phyloP scores from a whole-genome alignment of 225 moss, liverwort and hornwort genomes.

The Thuidium tamariscinum region DNA sequence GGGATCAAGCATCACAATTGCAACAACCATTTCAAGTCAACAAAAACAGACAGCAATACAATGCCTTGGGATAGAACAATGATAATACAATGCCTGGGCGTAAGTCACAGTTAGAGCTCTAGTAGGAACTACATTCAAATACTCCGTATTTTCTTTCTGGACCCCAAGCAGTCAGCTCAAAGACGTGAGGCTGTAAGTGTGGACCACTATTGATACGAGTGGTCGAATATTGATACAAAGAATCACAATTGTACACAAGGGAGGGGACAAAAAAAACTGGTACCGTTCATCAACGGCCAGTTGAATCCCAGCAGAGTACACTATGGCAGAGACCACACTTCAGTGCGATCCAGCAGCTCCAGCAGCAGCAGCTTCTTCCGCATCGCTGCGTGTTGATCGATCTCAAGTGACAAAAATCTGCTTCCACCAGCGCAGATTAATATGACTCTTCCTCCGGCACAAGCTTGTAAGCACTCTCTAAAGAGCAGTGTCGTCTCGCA shows the following conservation, averaged over 20 bases:
- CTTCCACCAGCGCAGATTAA: neutral
- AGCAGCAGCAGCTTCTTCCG: neutral
- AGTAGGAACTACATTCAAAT: neutral
- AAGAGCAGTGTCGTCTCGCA: neutral
- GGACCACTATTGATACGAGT: neutral
- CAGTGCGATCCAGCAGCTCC: neutral
- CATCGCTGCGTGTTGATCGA: neutral
- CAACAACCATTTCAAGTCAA: neutral
- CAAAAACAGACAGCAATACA: neutral
- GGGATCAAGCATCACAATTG: neutral
- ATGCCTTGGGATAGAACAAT: neutral
- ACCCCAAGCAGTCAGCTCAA: neutral
- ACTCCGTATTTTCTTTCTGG: neutral
- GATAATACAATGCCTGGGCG: neutral
- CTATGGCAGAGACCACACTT: neutral
- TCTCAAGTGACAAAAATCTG: neutral
- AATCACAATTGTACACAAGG: conserved; percentile 2
- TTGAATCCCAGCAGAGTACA: neutral
- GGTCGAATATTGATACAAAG: neutral
- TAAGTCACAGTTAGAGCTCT: neutral
- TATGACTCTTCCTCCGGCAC: neutral
- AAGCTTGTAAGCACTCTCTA: neutral
- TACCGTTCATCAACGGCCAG: neutral
- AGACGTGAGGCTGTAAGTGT: neutral
- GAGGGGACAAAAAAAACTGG: neutral